These are phyloP conservation scores for Skeletonema costatum DNA, from an alignment of 108 stramenopile species.

Conservation along the genomic window DNA sequence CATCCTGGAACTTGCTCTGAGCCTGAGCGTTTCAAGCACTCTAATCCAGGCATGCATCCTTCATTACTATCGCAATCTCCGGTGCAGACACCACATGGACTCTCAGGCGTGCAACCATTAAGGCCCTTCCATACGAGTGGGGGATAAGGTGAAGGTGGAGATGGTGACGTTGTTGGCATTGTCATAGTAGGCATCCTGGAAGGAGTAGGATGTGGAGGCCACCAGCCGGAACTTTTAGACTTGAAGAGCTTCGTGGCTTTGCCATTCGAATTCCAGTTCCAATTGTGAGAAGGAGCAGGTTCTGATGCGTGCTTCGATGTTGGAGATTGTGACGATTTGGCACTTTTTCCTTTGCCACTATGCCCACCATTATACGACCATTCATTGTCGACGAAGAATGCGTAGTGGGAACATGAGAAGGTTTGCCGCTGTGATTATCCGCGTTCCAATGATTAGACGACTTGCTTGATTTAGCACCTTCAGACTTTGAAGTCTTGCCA, in stretches of 20 bases:
- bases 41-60: conserved; percentile 58
- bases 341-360: neutral
- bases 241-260: neutral
- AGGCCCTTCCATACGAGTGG: conserved; percentile 21
- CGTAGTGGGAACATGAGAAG: neutral
- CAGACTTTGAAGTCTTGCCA: neutral
- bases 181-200: neutral
- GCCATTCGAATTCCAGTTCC: neutral
- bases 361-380: neutral
- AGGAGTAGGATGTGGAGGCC: neutral
- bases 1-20: conserved; percentile 64
- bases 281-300: neutral
- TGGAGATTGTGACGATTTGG: neutral
- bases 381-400: neutral
- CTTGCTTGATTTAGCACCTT: neutral
- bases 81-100: conserved; percentile 52
- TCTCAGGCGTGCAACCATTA: conserved; percentile 5
- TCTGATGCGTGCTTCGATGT: neutral
- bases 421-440: neutral
- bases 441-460: neutral
- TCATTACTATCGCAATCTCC: conserved; percentile 68
- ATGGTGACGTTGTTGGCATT: neutral
- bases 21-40: conserved; percentile 48
- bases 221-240: neutral
- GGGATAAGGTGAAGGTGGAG: conserved; percentile 3